These are phyloP conservation scores for Fusarium bulbicola DNA, from an alignment of 2,329 filamentous ascomycete genomes.

Conservation along the genomic window DNA sequence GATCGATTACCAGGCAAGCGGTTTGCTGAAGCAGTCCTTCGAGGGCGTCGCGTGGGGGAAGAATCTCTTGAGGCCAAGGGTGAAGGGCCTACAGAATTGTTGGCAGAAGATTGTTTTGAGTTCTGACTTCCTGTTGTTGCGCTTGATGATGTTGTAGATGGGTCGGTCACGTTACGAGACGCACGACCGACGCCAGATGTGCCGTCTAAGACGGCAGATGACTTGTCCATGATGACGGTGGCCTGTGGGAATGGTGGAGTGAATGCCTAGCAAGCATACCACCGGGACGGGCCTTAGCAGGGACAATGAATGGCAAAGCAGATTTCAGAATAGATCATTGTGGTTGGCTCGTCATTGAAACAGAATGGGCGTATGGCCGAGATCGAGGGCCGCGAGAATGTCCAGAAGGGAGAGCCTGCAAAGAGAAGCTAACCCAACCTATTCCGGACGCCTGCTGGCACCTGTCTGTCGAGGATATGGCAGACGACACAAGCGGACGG, in stretches of 20 bases:
- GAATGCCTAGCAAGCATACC: constrained; percentile 47
- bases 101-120: constrained; percentile 50
- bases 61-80: constrained; percentile 56
- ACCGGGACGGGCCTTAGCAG: constrained; percentile 44
- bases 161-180: constrained; percentile 32
- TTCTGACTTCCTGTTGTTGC: constrained; percentile 43
- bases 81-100: constrained; percentile 49
- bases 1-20: constrained; percentile 59
- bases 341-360: constrained; percentile 48
- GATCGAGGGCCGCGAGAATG: constrained; percentile 28
- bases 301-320: constrained; percentile 42
- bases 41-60: constrained; percentile 56
- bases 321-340: constrained; percentile 47
- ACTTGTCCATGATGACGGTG: constrained; percentile 49
- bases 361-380: constrained; percentile 33
- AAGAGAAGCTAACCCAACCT: constrained; percentile 43
- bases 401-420: constrained; percentile 25
- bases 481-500: constrained; percentile 39
- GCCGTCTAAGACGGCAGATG: constrained; percentile 43
- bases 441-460: constrained; percentile 40
- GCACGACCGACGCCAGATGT: constrained; percentile 33
- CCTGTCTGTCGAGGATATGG: constrained; percentile 32
- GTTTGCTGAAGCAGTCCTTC: constrained; percentile 48
- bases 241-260: constrained; percentile 40
- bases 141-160: constrained; percentile 35